Conservation (phyloP, 2,329 filamentous ascomycete species). For the Hawksworthiomyces lignivorus region DNA sequence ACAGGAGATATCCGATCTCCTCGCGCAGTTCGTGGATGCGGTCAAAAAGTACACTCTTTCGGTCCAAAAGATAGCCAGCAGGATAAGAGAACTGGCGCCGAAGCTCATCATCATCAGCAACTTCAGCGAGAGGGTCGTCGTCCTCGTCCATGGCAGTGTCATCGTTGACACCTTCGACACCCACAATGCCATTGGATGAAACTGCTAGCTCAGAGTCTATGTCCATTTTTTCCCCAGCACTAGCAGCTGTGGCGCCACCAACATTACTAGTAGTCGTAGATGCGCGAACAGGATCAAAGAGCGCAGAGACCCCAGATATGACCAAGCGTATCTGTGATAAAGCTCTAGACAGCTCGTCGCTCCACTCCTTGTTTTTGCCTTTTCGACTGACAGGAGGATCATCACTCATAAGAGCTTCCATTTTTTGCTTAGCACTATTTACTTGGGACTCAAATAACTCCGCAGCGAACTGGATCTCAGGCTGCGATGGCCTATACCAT, state of each 20-base stretch:
- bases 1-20: conserved; percentile 70
- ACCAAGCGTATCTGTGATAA: conserved; percentile 83
- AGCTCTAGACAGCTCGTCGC: conserved; percentile 87
- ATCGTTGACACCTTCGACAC: conserved; percentile 46
- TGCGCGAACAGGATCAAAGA: conserved; percentile 75
- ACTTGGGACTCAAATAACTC: conserved; percentile 83
- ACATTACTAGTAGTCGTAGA: conserved; percentile 42
- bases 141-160: conserved; percentile 38
- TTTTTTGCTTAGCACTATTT: conserved; percentile 63
- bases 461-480: conserved; percentile 82
- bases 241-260: conserved; percentile 28
- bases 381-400: conserved; percentile 78
- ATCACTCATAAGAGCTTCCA: conserved; percentile 73
- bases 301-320: conserved; percentile 77
- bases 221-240: conserved; percentile 20
- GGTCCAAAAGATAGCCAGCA: conserved; percentile 72
- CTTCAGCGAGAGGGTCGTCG: conserved; percentile 50
- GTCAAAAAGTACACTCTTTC: conserved; percentile 56
- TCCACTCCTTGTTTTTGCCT: conserved; percentile 98
- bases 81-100: conserved; percentile 83
- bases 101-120: conserved; percentile 71
- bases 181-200: conserved; percentile 28
- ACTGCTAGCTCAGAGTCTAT: not conserved
- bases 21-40: conserved; percentile 76
- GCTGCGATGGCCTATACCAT: conserved; percentile 78